Conservation (phyloP, 2,329 filamentous ascomycete species). For the Calonectria hongkongensis region DNA sequence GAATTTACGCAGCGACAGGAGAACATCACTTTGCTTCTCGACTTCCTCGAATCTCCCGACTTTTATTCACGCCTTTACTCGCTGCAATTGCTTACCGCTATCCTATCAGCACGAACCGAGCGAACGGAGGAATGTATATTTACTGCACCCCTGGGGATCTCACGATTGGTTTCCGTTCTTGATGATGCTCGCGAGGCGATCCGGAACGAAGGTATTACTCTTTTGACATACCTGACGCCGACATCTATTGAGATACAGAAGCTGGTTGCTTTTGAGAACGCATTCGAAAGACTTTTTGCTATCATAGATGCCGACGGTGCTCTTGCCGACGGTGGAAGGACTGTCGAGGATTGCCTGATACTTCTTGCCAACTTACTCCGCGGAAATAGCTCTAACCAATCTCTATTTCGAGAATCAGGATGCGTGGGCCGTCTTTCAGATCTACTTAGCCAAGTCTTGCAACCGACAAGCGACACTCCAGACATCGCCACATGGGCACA, state of each 20-base stretch:
- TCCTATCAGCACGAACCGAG: conserved; percentile 89
- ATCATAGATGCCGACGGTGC: conserved; percentile 90
- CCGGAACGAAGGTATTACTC: conserved; percentile 89
- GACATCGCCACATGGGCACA: conserved; percentile 84
- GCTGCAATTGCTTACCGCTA: conserved; percentile 90
- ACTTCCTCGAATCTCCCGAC: conserved; percentile 89
- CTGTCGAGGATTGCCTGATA: conserved; percentile 94
- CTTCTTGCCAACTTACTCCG: conserved; percentile 91
- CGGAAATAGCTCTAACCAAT: conserved; percentile 93
- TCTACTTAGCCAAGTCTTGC: conserved; percentile 77
- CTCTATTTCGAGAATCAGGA: conserved; percentile 92
- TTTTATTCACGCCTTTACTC: conserved; percentile 95
- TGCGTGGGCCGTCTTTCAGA: conserved; percentile 83
- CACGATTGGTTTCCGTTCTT: conserved; percentile 87
- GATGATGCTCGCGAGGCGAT: conserved; percentile 92
- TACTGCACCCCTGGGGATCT: conserved; percentile 90
- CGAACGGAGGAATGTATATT: conserved; percentile 96
- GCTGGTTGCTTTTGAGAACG: conserved; percentile 94
- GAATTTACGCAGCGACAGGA: conserved; percentile 99
- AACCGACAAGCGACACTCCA: conserved; percentile 70
- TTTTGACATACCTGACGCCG: conserved; percentile 91
- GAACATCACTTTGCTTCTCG: conserved; percentile 92
- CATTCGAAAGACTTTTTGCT: conserved; percentile 89
- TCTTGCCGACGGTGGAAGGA: conserved; percentile 86
- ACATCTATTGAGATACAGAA: conserved; percentile 94